These are phyloP conservation scores for Magnusiomyces sp. DNA, from an alignment of 1,139 yeast species.

Conservation along the genomic window DNA sequence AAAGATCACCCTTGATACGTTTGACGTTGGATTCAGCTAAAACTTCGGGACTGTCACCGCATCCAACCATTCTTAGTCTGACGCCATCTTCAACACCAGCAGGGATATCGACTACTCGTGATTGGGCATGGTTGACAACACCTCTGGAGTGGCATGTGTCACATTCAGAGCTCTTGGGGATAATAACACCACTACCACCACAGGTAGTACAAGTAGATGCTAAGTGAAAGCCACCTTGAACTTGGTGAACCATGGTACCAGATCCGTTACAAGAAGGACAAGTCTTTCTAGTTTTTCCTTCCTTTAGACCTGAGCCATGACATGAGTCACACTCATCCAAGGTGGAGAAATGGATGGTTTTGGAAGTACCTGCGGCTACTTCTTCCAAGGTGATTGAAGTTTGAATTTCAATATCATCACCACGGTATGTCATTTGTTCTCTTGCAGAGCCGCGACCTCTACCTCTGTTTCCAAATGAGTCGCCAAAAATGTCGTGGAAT, in stretches of 20 bases:
- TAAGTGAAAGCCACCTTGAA: constrained; percentile 96
- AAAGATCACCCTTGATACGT: constrained; percentile 75
- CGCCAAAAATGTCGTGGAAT: constrained; percentile 83
- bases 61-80: constrained; percentile 73
- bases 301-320: constrained; percentile 74
- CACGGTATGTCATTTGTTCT: constrained; percentile 57
- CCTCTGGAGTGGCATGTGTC: constrained; percentile 83
- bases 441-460: constrained; percentile 25
- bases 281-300: constrained; percentile 65
- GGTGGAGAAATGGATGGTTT: constrained; percentile 61
- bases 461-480: constrained; percentile 51
- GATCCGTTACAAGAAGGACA: constrained; percentile 90
- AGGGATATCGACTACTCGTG: constrained; percentile 75
- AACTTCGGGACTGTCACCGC: constrained; percentile 78
- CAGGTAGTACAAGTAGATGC: constrained; percentile 85
- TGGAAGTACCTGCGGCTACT: constrained; percentile 69
- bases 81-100: constrained; percentile 85
- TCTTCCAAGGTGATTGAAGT: constrained; percentile 75
- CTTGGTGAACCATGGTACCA: constrained; percentile 77
- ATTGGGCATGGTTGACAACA: constrained; percentile 57
- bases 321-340: constrained; percentile 74
- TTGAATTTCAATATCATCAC: constrained; percentile 79
- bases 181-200: constrained; percentile 78
- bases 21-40: constrained; percentile 40
- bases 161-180: constrained; percentile 66